These are phyloP conservation scores for Thermothelomyces thermophilus DNA, from an alignment of 2,329 filamentous ascomycete genomes.

Conservation along the genomic window DNA sequence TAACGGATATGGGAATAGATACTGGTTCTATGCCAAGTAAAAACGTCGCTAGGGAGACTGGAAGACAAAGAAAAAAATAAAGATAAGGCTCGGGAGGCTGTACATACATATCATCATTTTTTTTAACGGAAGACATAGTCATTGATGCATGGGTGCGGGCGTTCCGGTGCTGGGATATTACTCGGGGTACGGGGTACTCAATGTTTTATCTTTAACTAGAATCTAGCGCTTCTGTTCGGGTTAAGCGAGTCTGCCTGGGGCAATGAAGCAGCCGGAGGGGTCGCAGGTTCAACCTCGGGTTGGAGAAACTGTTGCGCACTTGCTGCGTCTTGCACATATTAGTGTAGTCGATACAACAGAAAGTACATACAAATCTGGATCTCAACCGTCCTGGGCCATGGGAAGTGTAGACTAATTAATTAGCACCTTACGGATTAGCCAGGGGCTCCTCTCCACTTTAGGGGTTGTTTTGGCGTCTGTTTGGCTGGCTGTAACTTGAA, in stretches of 20 bases:
- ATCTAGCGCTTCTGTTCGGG: neutral
- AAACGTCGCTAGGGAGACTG: neutral
- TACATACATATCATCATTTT: neutral
- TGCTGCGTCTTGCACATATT: neutral
- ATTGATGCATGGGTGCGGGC: constrained; percentile 4
- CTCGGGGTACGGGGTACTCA: neutral
- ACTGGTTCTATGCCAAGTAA: constrained; percentile 21
- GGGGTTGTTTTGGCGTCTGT: no score
- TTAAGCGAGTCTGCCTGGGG: constrained; percentile 15
- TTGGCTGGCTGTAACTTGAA: no score
- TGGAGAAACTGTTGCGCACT: neutral
- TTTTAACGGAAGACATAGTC: neutral
- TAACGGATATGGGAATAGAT: no score
- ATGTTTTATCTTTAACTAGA: neutral
- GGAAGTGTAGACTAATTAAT: no score
- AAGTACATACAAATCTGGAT: no score
- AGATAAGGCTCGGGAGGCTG: neutral
- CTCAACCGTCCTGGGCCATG: no score
- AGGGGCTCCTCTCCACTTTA: no score
- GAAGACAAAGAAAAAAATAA: no score
- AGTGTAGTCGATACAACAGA: neutral
- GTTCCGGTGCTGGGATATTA: constrained; percentile 3
- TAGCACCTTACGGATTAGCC: no score
- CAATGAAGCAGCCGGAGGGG: constrained; percentile 2
- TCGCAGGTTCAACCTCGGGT: neutral